Evolutionary conservation across 805 yeast species (phyloP), one percentile per base, ranked within the genome.

Genomic region (Brettanomyces naardenensis): DNA sequence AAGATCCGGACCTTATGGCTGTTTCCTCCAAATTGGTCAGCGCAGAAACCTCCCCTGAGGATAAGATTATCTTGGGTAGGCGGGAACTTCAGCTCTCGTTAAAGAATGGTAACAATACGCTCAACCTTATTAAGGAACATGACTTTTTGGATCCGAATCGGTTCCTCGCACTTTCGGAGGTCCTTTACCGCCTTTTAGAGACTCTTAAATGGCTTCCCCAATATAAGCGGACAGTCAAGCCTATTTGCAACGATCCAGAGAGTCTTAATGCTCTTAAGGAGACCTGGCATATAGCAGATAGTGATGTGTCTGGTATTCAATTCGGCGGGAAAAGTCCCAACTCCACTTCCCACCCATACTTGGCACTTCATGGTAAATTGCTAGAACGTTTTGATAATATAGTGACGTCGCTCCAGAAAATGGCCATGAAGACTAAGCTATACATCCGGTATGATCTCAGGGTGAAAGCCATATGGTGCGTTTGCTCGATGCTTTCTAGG

Each of bases 381-480:
- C 46, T 62, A 4, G 40, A 39, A 4, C 53, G 57, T 31, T 74
- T 73, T 41, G 65, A 67, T 41, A 48, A 45, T 4, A 47, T 66
- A 4, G 52, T 71, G 5, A 37, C 42, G 3, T 47, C 46, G 1
- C 58, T 74, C 33, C 59, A 61, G 32, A 39, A 41, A 3, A 59
- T 74, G 29, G 55, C 63, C 28, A 58, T 57, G 32, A 57, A 58
- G 11, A 57, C 71, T 6, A 57, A 69, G 40, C 47, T 76, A 23
- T 65, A 76, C 3, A 59, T 81, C 28, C 61, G 87, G 28, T 73
- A 72, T 41, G 84, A 79, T 46, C 54, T 78, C 35, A 62, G 81
- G 43, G 64, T 68, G 40, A 68, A 75, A 41, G 65, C 71, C 3
- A 64, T 77, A 15, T 73, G 71, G 54, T 69, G 67, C 47, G 61